These are phyloP conservation scores for Trichosporon ovoides DNA, from an alignment of 1,284 basidiomycete species.

Conservation along the genomic window DNA sequence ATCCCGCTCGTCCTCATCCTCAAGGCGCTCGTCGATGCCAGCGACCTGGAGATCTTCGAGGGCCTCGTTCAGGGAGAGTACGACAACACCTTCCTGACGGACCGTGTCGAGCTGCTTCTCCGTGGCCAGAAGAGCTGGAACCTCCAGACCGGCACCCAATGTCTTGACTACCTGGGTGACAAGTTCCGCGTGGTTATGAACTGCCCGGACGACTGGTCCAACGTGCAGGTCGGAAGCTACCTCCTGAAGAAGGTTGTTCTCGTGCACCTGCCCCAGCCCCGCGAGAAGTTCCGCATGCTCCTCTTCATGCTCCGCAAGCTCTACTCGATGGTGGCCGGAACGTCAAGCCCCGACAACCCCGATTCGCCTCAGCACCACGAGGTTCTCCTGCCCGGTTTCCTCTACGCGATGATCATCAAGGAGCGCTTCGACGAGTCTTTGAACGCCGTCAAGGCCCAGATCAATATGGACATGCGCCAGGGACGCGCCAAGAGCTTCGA, in stretches of 20 bases:
- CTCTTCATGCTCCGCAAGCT: conserved; percentile 98
- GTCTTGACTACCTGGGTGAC: conserved; percentile 93
- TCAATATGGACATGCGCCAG: conserved; percentile 70
- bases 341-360: conserved; percentile 91
- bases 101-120: conserved; percentile 95
- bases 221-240: conserved; percentile 75
- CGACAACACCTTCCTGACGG: conserved; percentile 94
- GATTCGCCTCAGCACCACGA: conserved; percentile 99
- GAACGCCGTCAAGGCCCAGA: conserved; percentile 66
- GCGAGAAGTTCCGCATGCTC: conserved; percentile 96
- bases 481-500: conserved; percentile 74
- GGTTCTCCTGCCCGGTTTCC: conserved; percentile 84
- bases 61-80: conserved; percentile 97
- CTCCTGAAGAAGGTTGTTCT: conserved; percentile 81
- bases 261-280: conserved; percentile 78
- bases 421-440: conserved; percentile 91
- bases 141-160: conserved; percentile 84
- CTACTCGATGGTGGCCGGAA: conserved; percentile 83
- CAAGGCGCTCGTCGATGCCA: conserved; percentile 89
- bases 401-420: conserved; percentile 98
- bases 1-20: conserved; percentile 96
- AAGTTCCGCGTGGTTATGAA: conserved; percentile 92
- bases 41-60: conserved; percentile 96
- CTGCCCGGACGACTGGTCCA: conserved; percentile 89
- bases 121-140: conserved; percentile 92